A percentile compares a stretch with the other conserved stretches of the same genome.
Conservation (phyloP, 345 rosid genomes). For the Bruguiera parviflora region DNA sequence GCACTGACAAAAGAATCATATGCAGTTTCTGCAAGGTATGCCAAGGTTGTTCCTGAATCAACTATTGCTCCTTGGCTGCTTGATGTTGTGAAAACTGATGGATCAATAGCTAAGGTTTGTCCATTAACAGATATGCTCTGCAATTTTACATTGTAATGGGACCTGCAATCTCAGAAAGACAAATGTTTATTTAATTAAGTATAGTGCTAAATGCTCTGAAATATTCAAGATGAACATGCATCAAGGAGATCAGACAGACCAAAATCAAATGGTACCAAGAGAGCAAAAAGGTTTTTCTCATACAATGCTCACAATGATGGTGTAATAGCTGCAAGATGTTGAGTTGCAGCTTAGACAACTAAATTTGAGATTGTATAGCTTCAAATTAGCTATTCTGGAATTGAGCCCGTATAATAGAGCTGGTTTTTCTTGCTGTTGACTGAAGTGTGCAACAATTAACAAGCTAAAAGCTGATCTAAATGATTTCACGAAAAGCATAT, state of each 20-base stretch:
- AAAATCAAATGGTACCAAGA: not conserved
- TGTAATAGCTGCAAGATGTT: too few species aligned
- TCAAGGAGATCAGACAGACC: not conserved
- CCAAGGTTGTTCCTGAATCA: slow-evolving; percentile 95
- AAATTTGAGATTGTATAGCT: not conserved
- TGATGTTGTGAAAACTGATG: slow-evolving; percentile 70
- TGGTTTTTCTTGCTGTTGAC: not conserved
- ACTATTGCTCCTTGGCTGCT: slow-evolving; percentile 74
- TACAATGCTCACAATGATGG: too few species aligned
- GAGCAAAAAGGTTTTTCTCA: not conserved
- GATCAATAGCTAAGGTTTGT: slow-evolving; percentile 54
- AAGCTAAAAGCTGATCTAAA: not conserved
- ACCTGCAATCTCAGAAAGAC: slow-evolving; percentile 49
- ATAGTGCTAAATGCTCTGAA: not conserved
- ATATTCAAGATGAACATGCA: not conserved
- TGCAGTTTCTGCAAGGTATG: slow-evolving; percentile 81
- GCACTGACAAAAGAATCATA: slow-evolving; percentile 64
- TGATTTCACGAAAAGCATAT: not conserved
- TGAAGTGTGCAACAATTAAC: not conserved
- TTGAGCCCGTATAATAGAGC: not conserved
- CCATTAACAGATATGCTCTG: slow-evolving; percentile 81
- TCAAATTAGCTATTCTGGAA: not conserved
- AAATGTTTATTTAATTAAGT: slow-evolving; percentile 12
- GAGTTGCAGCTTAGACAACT: too few species aligned
- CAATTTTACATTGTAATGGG: slow-evolving; percentile 92